Percentiles rank a stretch among this genome's conserved stretches.
phyloP scores from a whole-genome alignment of 2,329 filamentous ascomycete species.

The Sarocladiaceae sp. region DNA sequence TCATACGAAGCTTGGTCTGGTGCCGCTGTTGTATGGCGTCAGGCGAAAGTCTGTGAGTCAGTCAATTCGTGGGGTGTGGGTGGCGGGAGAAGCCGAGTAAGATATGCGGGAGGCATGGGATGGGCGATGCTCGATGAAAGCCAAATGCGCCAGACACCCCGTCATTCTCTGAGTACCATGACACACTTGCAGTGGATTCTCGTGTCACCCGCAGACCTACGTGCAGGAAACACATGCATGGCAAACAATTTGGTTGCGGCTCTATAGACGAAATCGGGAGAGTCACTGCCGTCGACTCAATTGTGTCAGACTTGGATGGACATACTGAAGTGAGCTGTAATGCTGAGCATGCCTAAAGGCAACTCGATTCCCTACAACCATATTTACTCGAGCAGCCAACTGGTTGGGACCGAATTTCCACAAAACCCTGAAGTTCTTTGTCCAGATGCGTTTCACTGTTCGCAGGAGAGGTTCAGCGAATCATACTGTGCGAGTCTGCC shows the following conservation, averaged over 20 bases:
- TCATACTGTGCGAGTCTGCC: too few species aligned
- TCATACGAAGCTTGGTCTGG: too few species aligned
- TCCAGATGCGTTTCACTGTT: background rate
- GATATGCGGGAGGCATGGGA: background rate
- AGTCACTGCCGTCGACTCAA: background rate
- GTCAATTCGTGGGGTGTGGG: background rate
- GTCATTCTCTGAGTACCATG: background rate
- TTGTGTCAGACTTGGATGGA: background rate
- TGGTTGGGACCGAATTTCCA: too few species aligned
- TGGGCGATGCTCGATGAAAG: background rate
- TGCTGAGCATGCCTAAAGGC: too few species aligned
- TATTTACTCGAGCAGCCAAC: too few species aligned
- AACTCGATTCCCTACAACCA: too few species aligned
- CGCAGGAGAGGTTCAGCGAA: background rate
- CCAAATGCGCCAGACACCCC: background rate
- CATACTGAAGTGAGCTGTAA: background rate
- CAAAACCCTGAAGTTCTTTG: too few species aligned
- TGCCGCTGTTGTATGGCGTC: too few species aligned
- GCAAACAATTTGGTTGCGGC: background rate
- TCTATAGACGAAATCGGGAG: background rate
- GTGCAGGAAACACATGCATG: conserved; percentile 8
- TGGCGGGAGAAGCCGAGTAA: conserved; percentile 6
- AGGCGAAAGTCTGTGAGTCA: background rate
- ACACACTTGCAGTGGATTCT: background rate
- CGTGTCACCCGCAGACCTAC: conserved; percentile 2